Conservation (phyloP, 176 grass and related monocot genomes). For the Stipa capillata region DNA sequence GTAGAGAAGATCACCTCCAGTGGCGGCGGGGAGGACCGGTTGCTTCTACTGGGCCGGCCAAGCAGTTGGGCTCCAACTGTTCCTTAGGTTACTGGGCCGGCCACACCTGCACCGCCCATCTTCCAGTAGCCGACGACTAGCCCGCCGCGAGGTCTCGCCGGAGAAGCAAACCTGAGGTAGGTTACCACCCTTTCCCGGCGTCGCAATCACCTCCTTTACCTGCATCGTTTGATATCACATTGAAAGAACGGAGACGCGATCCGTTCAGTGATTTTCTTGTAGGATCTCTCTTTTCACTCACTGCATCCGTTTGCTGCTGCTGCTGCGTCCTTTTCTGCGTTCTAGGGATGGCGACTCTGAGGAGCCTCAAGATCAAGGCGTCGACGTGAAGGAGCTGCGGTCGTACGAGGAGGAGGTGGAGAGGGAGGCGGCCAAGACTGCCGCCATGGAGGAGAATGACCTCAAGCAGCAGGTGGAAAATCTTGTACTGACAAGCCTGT, state of each 20-base stretch:
- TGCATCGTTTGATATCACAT: too few species aligned
- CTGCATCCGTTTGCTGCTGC: neutral
- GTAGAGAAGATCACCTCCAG: neutral
- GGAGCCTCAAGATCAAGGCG: conserved; percentile 84
- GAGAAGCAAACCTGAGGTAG: neutral
- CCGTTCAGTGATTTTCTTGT: neutral
- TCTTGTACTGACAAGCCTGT: neutral
- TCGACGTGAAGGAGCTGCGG: conserved; percentile 66
- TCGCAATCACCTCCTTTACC: too few species aligned
- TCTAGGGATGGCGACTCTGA: conserved; percentile 55
- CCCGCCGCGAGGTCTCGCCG: neutral
- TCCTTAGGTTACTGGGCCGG: neutral
- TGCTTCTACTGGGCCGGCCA: neutral
- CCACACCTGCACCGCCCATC: neutral
- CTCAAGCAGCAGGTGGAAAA: conserved; percentile 69
- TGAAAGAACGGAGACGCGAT: too few species aligned
- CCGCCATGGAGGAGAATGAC: conserved; percentile 83
- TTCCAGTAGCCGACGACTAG: neutral
- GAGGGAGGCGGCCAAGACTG: conserved; percentile 72
- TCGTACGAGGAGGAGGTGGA: conserved; percentile 83
- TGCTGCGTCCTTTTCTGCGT: neutral
- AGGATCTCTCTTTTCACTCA: neutral
- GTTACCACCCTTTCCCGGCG: too few species aligned
- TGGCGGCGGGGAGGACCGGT: neutral
- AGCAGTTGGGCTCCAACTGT: neutral